Evolutionary conservation across 306 rosid genomes (phyloP).

Genomic region (Spatholobus suberectus): DNA sequence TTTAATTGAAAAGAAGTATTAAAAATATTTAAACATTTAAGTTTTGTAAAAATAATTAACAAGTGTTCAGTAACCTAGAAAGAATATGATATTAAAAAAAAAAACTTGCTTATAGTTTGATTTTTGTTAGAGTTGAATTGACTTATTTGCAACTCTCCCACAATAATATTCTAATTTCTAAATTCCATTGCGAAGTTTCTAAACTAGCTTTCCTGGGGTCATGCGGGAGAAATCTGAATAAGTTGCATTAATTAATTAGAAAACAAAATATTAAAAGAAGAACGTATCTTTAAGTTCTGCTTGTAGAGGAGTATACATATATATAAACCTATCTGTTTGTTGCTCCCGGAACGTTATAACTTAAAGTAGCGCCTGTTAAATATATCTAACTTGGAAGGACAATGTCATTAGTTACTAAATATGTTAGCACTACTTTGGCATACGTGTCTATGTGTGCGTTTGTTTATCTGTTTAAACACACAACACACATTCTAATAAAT

Average conservation of each 20-base stretch:
- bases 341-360: not conserved
- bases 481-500: too few relatives aligned
- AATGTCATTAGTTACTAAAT: not conserved
- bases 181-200: not conserved
- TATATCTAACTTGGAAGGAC: not conserved
- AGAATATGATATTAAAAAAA: not conserved
- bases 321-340: not conserved
- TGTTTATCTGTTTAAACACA: too few relatives aligned
- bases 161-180: not conserved
- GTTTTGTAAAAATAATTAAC: not conserved
- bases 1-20: not conserved
- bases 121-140: not conserved
- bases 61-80: not conserved
- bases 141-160: not conserved
- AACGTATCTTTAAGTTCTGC: not conserved
- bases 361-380: not conserved
- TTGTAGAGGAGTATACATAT: slow-evolving; percentile 12
- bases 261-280: not conserved
- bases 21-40: not conserved
- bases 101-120: not conserved
- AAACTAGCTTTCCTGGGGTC: not conserved
- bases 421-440: not conserved
- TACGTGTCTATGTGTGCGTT: not conserved
- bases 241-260: not conserved
- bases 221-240: not conserved